Evolutionary conservation across 192 early-diverging fungal species (phyloP).

Genomic region (Umbelopsis sp.): DNA sequence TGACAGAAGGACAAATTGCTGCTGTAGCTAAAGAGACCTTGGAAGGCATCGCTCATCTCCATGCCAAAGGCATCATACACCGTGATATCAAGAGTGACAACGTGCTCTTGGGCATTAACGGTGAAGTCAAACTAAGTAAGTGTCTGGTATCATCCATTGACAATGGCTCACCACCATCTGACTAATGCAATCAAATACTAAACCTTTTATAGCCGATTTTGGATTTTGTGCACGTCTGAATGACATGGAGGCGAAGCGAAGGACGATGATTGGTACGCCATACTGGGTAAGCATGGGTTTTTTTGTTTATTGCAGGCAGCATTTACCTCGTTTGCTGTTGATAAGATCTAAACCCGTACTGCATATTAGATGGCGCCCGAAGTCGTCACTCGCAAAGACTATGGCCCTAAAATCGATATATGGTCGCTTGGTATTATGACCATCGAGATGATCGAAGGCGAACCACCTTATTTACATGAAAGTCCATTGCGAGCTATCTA

Average conservation of each 20-base stretch:
- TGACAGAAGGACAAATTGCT: conserved; percentile 82
- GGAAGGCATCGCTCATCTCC: conserved; percentile 73
- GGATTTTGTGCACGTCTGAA: conserved; percentile 84
- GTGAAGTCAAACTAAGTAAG: conserved; percentile 73
- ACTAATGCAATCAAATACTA: too few relatives aligned
- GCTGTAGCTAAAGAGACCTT: conserved; percentile 80
- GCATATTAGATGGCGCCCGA: conserved; percentile 87
- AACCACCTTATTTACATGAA: conserved; percentile 96
- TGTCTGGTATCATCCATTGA: neutral
- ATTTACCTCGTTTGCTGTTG: neutral
- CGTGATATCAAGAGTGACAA: conserved; percentile 91
- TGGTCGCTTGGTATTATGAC: conserved; percentile 99
- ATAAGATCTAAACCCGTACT: neutral
- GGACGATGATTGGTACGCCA: conserved; percentile 84
- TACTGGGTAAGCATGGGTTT: conserved; percentile 66
- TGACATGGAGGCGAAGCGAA: conserved; percentile 64
- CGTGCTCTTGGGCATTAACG: conserved; percentile 65
- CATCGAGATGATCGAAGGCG: conserved; percentile 97
- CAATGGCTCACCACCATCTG: neutral
- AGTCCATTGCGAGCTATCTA: conserved; percentile 90
- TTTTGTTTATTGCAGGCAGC: neutral
- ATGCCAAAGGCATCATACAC: conserved; percentile 76
- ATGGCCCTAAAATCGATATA: conserved; percentile 91
- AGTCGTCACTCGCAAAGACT: conserved; percentile 90
- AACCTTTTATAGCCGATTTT: conserved; percentile 68